Conservation (phyloP, 768 basidiomycete genomes). For the Kondoa malvinella region DNA sequence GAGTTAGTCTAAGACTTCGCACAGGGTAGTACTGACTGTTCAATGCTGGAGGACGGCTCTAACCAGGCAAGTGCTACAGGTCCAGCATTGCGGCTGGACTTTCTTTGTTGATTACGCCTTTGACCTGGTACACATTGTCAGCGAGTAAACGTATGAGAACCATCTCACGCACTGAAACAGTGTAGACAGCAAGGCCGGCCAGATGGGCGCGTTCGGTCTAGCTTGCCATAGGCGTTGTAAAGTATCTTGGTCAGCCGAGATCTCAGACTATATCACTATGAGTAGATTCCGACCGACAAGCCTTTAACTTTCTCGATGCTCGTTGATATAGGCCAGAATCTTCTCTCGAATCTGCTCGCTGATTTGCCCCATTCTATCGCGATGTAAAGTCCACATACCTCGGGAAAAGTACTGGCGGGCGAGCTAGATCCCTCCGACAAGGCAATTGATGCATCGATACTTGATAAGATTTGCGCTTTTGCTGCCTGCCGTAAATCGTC, state of each 20-base stretch:
- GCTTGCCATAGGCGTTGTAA: neutral
- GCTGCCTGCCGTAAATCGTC: neutral
- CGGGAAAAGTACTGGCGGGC: neutral
- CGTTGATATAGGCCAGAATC: neutral
- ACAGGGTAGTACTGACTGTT: no score
- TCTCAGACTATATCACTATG: neutral
- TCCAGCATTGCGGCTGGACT: no score
- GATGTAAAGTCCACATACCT: neutral
- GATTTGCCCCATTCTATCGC: neutral
- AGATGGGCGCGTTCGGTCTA: neutral
- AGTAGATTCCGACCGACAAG: neutral
- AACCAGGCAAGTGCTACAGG: no score
- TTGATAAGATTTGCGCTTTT: neutral
- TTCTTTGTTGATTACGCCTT: no score
- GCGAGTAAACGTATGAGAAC: no score
- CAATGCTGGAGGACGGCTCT: no score
- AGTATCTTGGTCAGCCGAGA: neutral
- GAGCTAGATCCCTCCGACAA: neutral
- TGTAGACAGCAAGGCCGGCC: no score
- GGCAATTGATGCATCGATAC: neutral
- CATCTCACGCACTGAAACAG: no score
- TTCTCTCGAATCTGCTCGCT: neutral
- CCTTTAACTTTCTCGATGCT: neutral
- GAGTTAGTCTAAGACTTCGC: no score
- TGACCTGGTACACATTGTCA: no score